A percentile compares a stretch with the other conserved stretches of the same genome.
phyloP scores from a whole-genome alignment of 2,329 filamentous ascomycete species.

The Orbilia blumenaviensis region DNA sequence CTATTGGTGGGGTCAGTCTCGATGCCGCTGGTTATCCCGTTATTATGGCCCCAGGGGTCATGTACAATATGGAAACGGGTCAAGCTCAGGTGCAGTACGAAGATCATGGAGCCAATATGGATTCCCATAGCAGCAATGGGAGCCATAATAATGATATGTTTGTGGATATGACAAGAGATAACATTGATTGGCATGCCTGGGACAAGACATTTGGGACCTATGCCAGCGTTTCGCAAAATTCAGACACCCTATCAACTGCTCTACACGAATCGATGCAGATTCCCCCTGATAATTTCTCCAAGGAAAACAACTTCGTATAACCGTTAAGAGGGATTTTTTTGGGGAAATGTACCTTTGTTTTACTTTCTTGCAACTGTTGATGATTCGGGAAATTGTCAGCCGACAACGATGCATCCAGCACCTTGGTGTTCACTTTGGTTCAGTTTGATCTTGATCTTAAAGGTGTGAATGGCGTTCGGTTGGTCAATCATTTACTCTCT shows the following conservation, averaged over 20 bases:
- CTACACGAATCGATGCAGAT: constrained; percentile 28
- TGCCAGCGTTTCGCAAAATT: constrained; percentile 52
- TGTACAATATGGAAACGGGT: constrained; percentile 50
- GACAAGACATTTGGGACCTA: constrained; percentile 57
- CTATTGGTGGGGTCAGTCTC: constrained; percentile 43
- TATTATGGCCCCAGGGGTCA: constrained; percentile 49
- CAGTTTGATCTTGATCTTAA: not conserved
- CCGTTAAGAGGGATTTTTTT: not conserved
- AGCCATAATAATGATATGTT: constrained; percentile 53
- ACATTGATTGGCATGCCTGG: constrained; percentile 58
- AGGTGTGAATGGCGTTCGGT: constrained; percentile 1
- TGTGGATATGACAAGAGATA: constrained; percentile 54
- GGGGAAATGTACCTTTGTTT: not conserved
- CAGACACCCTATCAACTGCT: constrained; percentile 15
- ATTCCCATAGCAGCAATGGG: constrained; percentile 27
- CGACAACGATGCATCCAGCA: not conserved
- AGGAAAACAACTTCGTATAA: constrained; percentile 35
- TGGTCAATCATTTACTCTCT: not conserved
- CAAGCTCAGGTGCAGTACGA: constrained; percentile 43
- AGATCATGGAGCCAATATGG: constrained; percentile 41
- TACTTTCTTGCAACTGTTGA: not conserved
- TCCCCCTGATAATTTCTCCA: constrained; percentile 42
- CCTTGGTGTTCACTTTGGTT: not conserved
- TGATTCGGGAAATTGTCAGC: not conserved
- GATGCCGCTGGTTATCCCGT: constrained; percentile 47